phyloP scores from a whole-genome alignment of 805 yeast genomes.

The Priceomyces castillae region DNA sequence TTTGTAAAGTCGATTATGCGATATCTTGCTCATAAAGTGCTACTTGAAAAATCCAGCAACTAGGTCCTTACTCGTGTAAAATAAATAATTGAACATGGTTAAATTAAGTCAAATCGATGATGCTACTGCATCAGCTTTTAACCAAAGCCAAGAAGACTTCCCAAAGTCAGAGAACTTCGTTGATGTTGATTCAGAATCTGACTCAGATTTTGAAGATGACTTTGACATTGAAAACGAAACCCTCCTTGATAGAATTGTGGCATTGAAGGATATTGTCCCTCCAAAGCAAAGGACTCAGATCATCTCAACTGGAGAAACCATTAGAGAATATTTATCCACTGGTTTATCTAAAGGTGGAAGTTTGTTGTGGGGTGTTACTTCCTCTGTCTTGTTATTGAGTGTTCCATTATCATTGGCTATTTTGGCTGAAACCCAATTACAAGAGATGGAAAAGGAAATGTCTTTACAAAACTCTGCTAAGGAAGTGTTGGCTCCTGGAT shows the following conservation, averaged over 20 bases:
- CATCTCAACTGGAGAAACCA: conserved; percentile 31
- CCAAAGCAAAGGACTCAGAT: conserved; percentile 70
- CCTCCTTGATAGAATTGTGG: conserved; percentile 79
- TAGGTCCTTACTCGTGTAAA: neutral
- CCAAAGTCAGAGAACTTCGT: conserved; percentile 25
- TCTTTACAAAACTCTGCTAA: conserved; percentile 75
- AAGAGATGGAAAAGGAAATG: conserved; percentile 92
- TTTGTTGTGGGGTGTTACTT: conserved; percentile 79
- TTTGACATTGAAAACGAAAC: conserved; percentile 80
- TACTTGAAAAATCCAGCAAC: neutral
- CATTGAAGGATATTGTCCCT: conserved; percentile 87
- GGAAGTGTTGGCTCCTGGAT: conserved; percentile 70
- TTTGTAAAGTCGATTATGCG: conserved; percentile 1
- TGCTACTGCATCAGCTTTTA: conserved; percentile 41
- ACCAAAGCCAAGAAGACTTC: conserved; percentile 17
- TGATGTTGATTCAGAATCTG: conserved; percentile 39
- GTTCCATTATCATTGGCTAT: conserved; percentile 90
- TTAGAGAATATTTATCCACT: conserved; percentile 31
- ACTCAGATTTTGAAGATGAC: conserved; percentile 62
- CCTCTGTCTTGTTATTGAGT: conserved; percentile 82
- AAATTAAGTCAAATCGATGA: conserved; percentile 72
- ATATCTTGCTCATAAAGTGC: conserved; percentile 3
- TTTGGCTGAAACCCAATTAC: conserved; percentile 87
- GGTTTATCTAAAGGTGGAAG: conserved; percentile 65
- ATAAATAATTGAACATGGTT: conserved; percentile 49